Evolutionary conservation across 192 early-diverging fungal genomes (phyloP), one percentile per base, ranked within the genome.

Genomic region (Backusella tarrabulga): DNA sequence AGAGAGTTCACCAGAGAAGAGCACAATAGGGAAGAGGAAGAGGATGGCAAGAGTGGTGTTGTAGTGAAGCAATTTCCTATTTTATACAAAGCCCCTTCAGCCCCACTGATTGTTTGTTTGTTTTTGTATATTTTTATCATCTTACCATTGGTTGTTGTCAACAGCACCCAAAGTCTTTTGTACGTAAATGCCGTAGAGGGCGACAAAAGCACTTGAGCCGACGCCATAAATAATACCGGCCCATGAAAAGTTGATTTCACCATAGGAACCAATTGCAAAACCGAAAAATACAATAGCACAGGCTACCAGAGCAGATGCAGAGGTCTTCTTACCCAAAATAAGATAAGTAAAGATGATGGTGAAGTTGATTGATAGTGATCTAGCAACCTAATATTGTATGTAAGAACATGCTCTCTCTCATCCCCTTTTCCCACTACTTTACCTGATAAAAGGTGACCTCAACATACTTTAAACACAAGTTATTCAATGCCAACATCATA

Each of bases 401-500:
- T 29, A 14, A 32, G 23, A 32, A 19, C 15, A 29, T 15, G 38
- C 19, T 3, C 8, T n/a, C 14, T 19, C 19, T 19, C 75, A 1
- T 40, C 15, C 38, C 11, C 17, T 32, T 21, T 21, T 54, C 2
- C 26, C 11, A 14, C 19, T 23, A 67, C 68, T 52, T 50, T 76
- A 83, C 85, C 82, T 91, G 90, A 76, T 91, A 91, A 78, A 91
- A 91, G 8, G 90, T 91, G 17, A 91, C 90, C 76, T 91, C 90
- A 26, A 91, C 90, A 67, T 87, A 87, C 72, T 87, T 84, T 8
- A 91, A 80, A 72, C 90, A 91, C 32, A 91, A 73, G 72, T 91
- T 91, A 78, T 91, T 91, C 41, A 91, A 80, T 4, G 90, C 84
- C 80, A 91, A 63, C 90, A 91, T 91, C 68, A 88, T 82, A 32